A percentile compares a stretch with the other conserved stretches of the same genome.
Conservation (phyloP, 73 alveolate genomes). For the Paramecium pentaurelia region DNA sequence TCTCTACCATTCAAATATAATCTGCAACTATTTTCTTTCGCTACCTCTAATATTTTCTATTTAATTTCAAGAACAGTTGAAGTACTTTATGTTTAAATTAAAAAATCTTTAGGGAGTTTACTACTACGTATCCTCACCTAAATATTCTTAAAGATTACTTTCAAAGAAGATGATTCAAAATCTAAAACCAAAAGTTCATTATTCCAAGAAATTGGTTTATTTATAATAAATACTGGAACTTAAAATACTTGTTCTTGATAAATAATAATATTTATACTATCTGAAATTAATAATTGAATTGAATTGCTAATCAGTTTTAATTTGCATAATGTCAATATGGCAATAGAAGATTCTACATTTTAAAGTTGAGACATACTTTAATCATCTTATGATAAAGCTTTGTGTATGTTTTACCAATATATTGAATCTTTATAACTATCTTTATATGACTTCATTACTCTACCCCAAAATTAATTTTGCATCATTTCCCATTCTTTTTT, state of each 20-base stretch:
- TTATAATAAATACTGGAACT: conserved; percentile 23
- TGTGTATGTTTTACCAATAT: background rate
- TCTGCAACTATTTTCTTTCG: background rate
- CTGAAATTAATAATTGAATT: background rate
- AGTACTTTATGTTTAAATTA: background rate
- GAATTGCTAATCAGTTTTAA: background rate
- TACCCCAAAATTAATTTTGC: conserved; percentile 27
- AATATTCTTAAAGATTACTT: background rate
- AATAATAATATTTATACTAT: background rate
- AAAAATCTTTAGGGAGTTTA: background rate
- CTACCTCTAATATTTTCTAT: background rate
- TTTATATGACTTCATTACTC: background rate
- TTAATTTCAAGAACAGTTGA: background rate
- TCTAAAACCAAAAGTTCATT: background rate
- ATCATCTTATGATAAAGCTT: background rate
- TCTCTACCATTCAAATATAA: background rate
- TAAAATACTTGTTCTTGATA: background rate
- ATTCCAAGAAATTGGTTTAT: background rate
- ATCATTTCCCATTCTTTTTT: background rate
- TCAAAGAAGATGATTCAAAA: background rate
- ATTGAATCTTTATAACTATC: background rate
- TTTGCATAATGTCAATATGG: background rate
- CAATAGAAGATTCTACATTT: background rate
- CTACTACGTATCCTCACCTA: background rate
- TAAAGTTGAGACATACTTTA: background rate